Evolutionary conservation across 2,329 filamentous ascomycete species (phyloP), one percentile per base, ranked within the genome.

Genomic region (Xylariales sp.): DNA sequence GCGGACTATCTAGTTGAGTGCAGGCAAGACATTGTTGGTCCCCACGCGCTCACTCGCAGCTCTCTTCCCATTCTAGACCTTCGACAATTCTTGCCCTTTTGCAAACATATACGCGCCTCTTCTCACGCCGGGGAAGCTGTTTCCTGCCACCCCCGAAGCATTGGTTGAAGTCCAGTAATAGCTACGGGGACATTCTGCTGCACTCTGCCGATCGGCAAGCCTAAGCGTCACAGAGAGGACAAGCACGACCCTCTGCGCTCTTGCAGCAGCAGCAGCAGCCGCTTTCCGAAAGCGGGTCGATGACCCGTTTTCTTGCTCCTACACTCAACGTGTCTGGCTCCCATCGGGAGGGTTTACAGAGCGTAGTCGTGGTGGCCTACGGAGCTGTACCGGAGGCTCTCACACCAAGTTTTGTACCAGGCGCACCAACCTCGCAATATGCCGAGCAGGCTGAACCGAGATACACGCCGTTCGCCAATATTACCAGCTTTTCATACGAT

Each of bases 321-420:
- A n/a, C n/a, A n/a, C n/a, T n/a, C n/a, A n/a, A n/a, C n/a, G n/a
- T n/a, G n/a, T n/a, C n/a, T n/a, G n/a, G n/a, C n/a, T n/a, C n/a
- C n/a, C n/a, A n/a, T n/a, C n/a, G n/a, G n/a, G n/a, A n/a, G n/a
- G n/a, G n/a, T n/a, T n/a, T n/a, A n/a, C n/a, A n/a, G 42, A 43
- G 43, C 48, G 54, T 52, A 55, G 55, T 52, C 45, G 58, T 63
- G 57, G 60, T 58, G 57, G 55, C 54, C 45, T 59, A 56, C 56
- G 52, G 53, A 44, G 42, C 51, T 43, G 48, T 51, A 48, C 45
- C 54, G 47, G 55, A 52, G 49, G 43, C 51, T 44, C 45, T 59
- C 46, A 56, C 57, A 52, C 53, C 55, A 52, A 58, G 56, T 43
- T 56, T 55, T 47, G 54, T 51, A 48, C 47, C 55, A 41, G 57